Conservation (phyloP, 202 grass and related monocot genomes). For the Carex arenaria region DNA sequence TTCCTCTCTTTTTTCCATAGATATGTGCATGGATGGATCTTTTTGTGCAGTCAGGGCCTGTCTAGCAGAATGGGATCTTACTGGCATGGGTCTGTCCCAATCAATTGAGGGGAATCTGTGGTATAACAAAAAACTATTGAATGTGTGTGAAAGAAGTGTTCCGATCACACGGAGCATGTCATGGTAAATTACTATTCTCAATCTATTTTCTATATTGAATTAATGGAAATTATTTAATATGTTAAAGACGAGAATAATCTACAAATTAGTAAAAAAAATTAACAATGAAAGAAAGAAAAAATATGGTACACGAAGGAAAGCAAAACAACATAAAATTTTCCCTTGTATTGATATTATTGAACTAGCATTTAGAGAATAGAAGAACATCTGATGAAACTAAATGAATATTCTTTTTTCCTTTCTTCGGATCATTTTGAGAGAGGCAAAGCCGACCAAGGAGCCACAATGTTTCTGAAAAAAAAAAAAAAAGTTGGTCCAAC, state of each 20-base stretch:
- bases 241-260: not conserved
- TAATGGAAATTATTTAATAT: not conserved
- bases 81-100: not conserved
- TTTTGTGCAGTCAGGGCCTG: not conserved
- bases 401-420: not conserved
- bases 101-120: not conserved
- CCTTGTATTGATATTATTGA: not conserved
- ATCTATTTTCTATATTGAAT: not conserved
- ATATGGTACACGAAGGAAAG: not conserved
- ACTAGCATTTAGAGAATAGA: not conserved
- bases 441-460: not conserved
- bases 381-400: not conserved
- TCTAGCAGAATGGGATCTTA: not conserved
- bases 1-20: not conserved
- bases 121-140: not conserved
- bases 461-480: not conserved
- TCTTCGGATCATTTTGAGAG: not conserved
- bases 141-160: not conserved
- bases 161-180: not conserved
- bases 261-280: not conserved
- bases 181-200: not conserved
- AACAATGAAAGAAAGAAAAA: not conserved
- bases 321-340: not conserved
- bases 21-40: not conserved
- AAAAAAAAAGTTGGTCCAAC: not conserved